Percentiles rank a stretch among this genome's conserved stretches.
These are phyloP conservation scores for Penicillium sp. DNA, from an alignment of 2,329 filamentous ascomycete genomes.

Conservation along the genomic window DNA sequence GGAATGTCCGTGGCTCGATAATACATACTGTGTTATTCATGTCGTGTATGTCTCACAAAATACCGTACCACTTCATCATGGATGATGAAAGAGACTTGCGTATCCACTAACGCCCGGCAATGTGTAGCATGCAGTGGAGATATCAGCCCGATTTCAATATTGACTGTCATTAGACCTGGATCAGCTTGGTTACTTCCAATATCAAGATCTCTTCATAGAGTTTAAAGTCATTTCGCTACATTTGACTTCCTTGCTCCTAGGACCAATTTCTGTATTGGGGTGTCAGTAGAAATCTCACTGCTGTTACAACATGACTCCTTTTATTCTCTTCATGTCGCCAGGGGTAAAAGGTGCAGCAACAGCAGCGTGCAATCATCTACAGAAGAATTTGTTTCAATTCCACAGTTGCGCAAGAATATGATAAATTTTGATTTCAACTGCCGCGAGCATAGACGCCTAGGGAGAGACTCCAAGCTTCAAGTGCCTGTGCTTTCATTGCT, in stretches of 20 bases:
- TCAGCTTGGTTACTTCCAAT: background rate
- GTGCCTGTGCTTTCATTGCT: background rate
- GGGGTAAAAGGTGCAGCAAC: background rate
- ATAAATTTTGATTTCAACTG: constrained; percentile 18
- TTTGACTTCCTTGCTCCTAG: too few species aligned
- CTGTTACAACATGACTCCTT: background rate
- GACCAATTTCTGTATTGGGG: too few species aligned
- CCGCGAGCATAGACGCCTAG: background rate
- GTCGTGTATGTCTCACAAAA: constrained; percentile 23
- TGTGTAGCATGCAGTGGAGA: constrained; percentile 9
- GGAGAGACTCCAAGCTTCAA: constrained; percentile 6
- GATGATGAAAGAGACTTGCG: constrained; percentile 2
- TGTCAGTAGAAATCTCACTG: background rate
- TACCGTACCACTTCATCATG: constrained; percentile 19
- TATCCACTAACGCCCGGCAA: background rate
- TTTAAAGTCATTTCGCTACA: too few species aligned
- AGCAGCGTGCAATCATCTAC: background rate
- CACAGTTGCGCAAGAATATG: background rate
- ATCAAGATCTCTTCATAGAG: too few species aligned
- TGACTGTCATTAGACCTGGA: constrained; percentile 7
- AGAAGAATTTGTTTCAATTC: background rate
- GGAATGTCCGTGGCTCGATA: constrained; percentile 25
- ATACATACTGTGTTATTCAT: constrained; percentile 14
- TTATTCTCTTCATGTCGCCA: background rate
- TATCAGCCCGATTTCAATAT: constrained; percentile 24